Evolutionary conservation across 441 rosid species (phyloP), one percentile per base, ranked within the genome.

Genomic region (Arabidopsis lyrata): DNA sequence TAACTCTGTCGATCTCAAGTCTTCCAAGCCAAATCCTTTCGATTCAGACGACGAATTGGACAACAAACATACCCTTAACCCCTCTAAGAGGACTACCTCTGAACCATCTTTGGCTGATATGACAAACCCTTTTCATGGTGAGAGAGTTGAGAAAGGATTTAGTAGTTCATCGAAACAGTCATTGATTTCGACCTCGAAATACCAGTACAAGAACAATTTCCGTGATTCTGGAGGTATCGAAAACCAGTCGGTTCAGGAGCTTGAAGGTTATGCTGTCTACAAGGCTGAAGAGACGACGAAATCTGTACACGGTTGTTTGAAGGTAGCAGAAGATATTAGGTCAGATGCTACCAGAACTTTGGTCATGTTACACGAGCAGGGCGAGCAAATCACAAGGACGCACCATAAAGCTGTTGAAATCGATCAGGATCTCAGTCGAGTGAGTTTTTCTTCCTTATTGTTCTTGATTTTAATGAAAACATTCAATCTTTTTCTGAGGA

Each of bases 241-340:
- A 77, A 93, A 81, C 81, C 96, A 93, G 74, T 78, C 93, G 0
- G 96, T 89, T 69, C 91, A 95, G 71, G 97, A 92, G 63, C 84
- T 95, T 69, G 91, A 95, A 83, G 41, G 80, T 69, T 91, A 92
- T 75, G 93, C 96, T 60, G 87, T 81, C 44, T 88, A 91, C 85
- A 95, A 87, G 84, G 84, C 97, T 29, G 96, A 93, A 84, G 97
- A 93, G 74, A 91, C 92, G 12, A 91, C 98, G 38, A 86, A 86
- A 70, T 50, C 89, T 18, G 97, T 89, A 15, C 79, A 91, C 27
- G 87, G 85, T 73, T 89, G 96, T 80, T 59, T 93, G 66, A 93
- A 88, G 82, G 92, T 93, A 67, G 98, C 96, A 20, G 88, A 85
- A 77, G 94, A 86, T 54, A 93, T 93, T 14, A 91, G 96, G 79